Evolutionary conservation across 805 yeast genomes (phyloP), one percentile per base, ranked within the genome.

Genomic region (Wickerhamomyces rabaulensis): DNA sequence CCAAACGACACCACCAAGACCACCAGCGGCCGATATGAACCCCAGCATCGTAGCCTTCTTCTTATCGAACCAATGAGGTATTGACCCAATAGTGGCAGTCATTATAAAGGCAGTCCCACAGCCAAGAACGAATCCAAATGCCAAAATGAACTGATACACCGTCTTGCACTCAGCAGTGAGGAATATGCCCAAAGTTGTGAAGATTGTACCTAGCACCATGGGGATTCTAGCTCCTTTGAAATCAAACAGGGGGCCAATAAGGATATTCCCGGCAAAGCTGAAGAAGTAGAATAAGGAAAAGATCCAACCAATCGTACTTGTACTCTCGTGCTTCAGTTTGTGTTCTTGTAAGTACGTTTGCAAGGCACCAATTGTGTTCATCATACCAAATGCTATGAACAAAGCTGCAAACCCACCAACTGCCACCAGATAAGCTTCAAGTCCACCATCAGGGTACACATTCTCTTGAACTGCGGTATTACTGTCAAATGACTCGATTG

Each of bases 221-320:
- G 82, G 71, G 22, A 59, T 53, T 20, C 67, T 63, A 3, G 78
- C 69, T 4, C 90, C 90, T 43, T 72, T 70, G n/a, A 72, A 62
- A 53, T 84, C 90, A 54, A 82, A 82, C 1, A 80, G 46, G 0
- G 80, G 75, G 3, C 82, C 68, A 49, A 66, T 56, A 13, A 71
- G 52, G 27, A 75, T 55, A 8, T 63, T 63, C 10, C 67, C 59
- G n/a, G 58, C 54, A 25, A 61, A 57, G 0, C 62, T 45, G 23
- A 61, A 52, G 44, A 57, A 62, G 40, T 50, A 53, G 44, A 52
- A 62, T 2, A 61, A 50, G 12, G 64, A 75, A 57, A 85, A 86
- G 47, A 85, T 76, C 94, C 92, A 86, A 1, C 87, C 79, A 5
- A 83, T 69, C 3, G 77, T 61, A 19, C 82, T 69, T 15, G 79